Percentiles rank a stretch among this genome's conserved stretches.
These are phyloP conservation scores for Fomitopsis schrenkii DNA, from an alignment of 1,284 basidiomycete genomes.

Conservation along the genomic window DNA sequence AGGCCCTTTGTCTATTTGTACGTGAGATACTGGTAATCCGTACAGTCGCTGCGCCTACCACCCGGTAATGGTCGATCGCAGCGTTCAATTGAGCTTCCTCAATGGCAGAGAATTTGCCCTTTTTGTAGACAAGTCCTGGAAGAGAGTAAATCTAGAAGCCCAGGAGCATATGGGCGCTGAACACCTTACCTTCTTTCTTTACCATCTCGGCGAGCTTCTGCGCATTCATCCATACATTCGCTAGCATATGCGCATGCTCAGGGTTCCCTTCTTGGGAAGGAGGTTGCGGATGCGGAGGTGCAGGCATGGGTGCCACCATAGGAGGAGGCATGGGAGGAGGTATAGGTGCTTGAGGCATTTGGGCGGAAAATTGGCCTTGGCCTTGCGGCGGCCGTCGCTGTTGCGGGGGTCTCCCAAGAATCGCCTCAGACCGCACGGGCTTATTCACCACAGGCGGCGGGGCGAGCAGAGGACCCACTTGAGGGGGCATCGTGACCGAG, in stretches of 20 bases:
- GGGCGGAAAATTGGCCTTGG: conserved; percentile 24
- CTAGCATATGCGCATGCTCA: conserved; percentile 48
- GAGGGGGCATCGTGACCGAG: conserved; percentile 30
- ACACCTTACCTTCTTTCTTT: conserved; percentile 53
- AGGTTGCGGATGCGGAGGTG: conserved; percentile 25
- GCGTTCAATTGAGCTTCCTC: conserved; percentile 63
- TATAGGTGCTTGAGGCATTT: background rate
- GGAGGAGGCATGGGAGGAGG: background rate
- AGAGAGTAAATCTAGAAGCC: conserved; percentile 4
- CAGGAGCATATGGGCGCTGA: background rate
- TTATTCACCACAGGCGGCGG: conserved; percentile 26
- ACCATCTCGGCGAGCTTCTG: conserved; percentile 64
- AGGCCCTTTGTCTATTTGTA: conserved; percentile 42
- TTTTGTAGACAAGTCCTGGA: conserved; percentile 75
- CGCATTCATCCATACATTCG: conserved; percentile 73
- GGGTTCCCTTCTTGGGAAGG: conserved; percentile 26
- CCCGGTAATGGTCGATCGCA: conserved; percentile 62
- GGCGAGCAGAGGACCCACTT: conserved; percentile 16
- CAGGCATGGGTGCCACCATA: conserved; percentile 10
- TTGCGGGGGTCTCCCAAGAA: conserved; percentile 32
- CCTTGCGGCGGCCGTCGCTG: conserved; percentile 25
- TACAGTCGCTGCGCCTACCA: conserved; percentile 36
- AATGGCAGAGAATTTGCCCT: conserved; percentile 76
- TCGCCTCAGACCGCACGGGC: conserved; percentile 41
- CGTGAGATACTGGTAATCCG: background rate